phyloP scores from a whole-genome alignment of 352 stramenopile species.

The Phytophthora lateralis region DNA sequence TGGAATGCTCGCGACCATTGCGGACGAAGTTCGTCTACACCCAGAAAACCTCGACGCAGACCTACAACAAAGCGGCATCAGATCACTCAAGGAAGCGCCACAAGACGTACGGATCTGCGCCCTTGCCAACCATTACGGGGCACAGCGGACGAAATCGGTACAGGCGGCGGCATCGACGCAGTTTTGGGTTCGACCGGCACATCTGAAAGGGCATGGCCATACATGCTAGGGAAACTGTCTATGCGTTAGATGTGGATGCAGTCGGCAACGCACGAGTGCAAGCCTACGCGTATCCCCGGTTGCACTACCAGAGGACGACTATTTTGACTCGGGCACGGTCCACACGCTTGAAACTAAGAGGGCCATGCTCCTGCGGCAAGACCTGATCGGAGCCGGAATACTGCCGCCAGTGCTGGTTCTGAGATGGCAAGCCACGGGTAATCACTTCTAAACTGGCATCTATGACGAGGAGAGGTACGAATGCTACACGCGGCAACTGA shows the following conservation, averaged over 20 bases:
- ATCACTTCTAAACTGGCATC: conserved; percentile 9
- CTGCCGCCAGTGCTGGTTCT: background rate
- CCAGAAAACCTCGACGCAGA: background rate
- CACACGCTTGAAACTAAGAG: background rate
- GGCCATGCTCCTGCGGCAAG: background rate
- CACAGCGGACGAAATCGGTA: background rate
- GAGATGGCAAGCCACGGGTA: background rate
- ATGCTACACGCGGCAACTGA: background rate
- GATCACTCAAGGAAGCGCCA: background rate
- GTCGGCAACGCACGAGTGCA: background rate
- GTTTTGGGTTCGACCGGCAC: background rate
- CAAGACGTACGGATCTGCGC: background rate
- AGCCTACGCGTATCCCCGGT: background rate
- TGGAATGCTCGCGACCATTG: conserved; percentile 1
- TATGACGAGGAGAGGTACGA: background rate
- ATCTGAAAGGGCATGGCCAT: conserved; percentile 8
- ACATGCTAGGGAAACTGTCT: background rate
- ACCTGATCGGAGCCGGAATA: background rate
- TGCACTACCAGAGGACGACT: background rate
- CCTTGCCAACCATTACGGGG: background rate
- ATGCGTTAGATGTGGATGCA: background rate
- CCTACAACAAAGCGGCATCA: background rate
- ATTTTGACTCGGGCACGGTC: background rate
- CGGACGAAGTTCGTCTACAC: background rate
- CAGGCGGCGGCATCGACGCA: background rate